These are phyloP conservation scores for Gynostemma pentaphyllum DNA, from an alignment of 306 rosid species.

Conservation along the genomic window DNA sequence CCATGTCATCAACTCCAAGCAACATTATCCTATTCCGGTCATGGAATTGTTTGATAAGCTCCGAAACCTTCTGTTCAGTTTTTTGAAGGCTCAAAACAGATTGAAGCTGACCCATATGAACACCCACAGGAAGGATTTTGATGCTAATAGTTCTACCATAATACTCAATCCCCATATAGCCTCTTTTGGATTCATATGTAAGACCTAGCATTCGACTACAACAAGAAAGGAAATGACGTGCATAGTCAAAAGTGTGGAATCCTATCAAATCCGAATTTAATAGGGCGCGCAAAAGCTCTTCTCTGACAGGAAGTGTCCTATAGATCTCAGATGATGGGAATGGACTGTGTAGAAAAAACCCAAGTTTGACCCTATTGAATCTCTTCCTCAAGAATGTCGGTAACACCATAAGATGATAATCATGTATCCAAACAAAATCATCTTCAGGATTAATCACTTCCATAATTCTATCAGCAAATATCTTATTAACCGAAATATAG, in stretches of 20 bases:
- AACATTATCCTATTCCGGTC: slow-evolving; percentile 41
- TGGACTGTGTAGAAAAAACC: slow-evolving; percentile 80
- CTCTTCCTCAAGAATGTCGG: slow-evolving; percentile 85
- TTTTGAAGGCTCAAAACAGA: slow-evolving; percentile 40
- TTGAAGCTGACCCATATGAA: slow-evolving; percentile 71
- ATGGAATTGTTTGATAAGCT: slow-evolving; percentile 35
- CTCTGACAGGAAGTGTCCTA: slow-evolving; percentile 66
- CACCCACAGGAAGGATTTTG: slow-evolving; percentile 80
- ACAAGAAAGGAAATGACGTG: slow-evolving; percentile 70
- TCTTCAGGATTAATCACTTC: slow-evolving; percentile 85
- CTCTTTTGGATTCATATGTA: slow-evolving; percentile 62
- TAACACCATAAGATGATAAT: slow-evolving; percentile 75
- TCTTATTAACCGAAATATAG: slow-evolving; percentile 64
- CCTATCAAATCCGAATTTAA: slow-evolving; percentile 77
- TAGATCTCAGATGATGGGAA: slow-evolving; percentile 80
- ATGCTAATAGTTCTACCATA: slow-evolving; percentile 76
- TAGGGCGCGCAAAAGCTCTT: slow-evolving; percentile 63
- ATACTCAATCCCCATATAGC: slow-evolving; percentile 73
- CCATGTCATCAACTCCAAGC: slow-evolving; percentile 91
- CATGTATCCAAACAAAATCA: slow-evolving; percentile 82
- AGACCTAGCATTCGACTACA: slow-evolving; percentile 86
- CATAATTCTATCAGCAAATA: slow-evolving; percentile 78
- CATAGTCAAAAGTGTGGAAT: slow-evolving; percentile 81
- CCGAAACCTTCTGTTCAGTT: slow-evolving; percentile 51
- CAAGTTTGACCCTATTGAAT: slow-evolving; percentile 62